Conservation (phyloP, 495 filamentous ascomycete genomes). For the Cryomyces minteri region DNA sequence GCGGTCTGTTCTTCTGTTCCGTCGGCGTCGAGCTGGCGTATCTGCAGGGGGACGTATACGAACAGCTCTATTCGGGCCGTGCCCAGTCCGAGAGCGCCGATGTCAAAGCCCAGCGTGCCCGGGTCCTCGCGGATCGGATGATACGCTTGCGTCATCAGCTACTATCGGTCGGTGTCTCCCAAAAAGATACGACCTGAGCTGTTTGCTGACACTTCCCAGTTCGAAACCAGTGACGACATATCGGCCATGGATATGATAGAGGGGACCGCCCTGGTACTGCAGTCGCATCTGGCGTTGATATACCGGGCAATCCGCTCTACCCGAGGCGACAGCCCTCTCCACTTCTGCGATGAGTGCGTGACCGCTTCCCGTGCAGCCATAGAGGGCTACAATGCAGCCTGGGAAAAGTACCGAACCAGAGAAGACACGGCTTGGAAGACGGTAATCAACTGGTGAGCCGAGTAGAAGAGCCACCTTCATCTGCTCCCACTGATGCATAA, state of each 20-base stretch:
- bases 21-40: neutral
- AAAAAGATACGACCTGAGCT: neutral
- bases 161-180: neutral
- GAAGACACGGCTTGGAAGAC: neutral
- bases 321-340: neutral
- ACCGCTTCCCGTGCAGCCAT: neutral
- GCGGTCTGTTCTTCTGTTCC: neutral
- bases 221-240: neutral
- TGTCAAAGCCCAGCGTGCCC: neutral
- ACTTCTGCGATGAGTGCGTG: constrained; percentile 2
- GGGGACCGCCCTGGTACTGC: neutral
- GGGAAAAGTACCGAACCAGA: neutral
- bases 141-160: neutral
- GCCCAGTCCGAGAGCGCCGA: neutral
- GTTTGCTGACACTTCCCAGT: neutral
- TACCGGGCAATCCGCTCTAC: constrained; percentile 1
- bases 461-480: neutral
- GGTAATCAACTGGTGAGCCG: constrained; percentile 2
- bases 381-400: neutral
- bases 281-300: constrained; percentile 3
- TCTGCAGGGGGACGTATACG: neutral
- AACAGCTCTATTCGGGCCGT: neutral
- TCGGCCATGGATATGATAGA: neutral
- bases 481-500: neutral
- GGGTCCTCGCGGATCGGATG: neutral